These are phyloP conservation scores for Escovopsis sp. DNA, from an alignment of 2,329 filamentous ascomycete genomes.

Conservation along the genomic window DNA sequence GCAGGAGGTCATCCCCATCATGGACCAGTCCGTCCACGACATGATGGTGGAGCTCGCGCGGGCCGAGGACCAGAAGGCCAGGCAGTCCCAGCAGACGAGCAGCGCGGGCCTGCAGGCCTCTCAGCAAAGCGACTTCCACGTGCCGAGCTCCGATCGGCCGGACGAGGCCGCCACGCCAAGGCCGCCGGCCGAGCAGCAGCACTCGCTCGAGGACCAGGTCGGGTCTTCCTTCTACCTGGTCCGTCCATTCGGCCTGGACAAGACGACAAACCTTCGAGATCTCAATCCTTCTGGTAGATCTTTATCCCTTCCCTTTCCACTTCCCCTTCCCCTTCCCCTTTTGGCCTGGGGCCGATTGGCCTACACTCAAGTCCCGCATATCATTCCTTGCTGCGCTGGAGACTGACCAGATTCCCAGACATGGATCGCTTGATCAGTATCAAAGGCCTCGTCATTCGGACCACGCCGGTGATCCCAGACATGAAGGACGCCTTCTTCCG, in stretches of 20 bases:
- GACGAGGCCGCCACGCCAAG: slow-evolving; percentile 27
- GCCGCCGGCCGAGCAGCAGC: slow-evolving; percentile 29
- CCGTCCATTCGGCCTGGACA: slow-evolving; percentile 75
- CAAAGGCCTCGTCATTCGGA: slow-evolving; percentile 90
- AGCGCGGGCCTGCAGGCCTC: slow-evolving; percentile 31
- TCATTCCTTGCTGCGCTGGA: not conserved
- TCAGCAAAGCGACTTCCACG: slow-evolving; percentile 44
- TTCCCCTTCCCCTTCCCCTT: too few relatives aligned
- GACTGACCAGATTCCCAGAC: slow-evolving; percentile 30
- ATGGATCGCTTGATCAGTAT: slow-evolving; percentile 93
- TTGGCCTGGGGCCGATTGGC: too few relatives aligned
- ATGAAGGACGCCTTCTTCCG: slow-evolving; percentile 99
- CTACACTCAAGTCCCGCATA: too few relatives aligned
- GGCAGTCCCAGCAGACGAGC: slow-evolving; percentile 45
- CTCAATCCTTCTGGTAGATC: slow-evolving; percentile 65
- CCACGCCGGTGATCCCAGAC: slow-evolving; percentile 91
- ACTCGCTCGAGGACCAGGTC: slow-evolving; percentile 62
- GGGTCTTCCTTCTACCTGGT: slow-evolving; percentile 70
- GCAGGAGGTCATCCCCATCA: slow-evolving; percentile 87
- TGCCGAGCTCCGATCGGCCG: slow-evolving; percentile 63
- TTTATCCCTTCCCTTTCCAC: too few relatives aligned
- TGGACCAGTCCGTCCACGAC: slow-evolving; percentile 91
- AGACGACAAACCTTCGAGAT: slow-evolving; percentile 79
- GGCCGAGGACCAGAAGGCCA: slow-evolving; percentile 57
- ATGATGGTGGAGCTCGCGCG: slow-evolving; percentile 80